phyloP scores from a whole-genome alignment of 345 rosid genomes.

The Eutrema heterophyllum region DNA sequence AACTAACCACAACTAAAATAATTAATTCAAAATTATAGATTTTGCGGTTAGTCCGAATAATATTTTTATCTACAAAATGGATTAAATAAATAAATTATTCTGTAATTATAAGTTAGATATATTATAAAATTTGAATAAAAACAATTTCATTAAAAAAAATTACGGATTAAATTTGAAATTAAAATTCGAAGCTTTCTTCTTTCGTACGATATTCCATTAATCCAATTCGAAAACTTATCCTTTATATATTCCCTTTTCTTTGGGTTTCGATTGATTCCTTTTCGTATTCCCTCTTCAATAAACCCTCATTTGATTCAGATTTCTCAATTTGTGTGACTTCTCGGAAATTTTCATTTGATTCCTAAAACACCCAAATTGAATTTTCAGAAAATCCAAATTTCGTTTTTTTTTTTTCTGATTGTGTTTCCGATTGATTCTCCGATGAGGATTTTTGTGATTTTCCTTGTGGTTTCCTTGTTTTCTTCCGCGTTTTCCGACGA shows the following conservation, averaged over 20 bases:
- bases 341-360: background rate
- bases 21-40: too few species aligned
- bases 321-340: background rate
- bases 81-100: too few species aligned
- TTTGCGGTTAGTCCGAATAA: too few species aligned
- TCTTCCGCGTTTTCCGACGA: slow-evolving; percentile 40
- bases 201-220: background rate
- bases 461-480: slow-evolving; percentile 36
- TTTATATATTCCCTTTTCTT: background rate
- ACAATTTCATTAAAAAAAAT: too few species aligned
- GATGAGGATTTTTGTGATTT: slow-evolving; percentile 38
- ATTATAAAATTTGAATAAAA: too few species aligned
- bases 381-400: background rate
- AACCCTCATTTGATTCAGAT: background rate
- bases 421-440: background rate
- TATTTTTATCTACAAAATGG: too few species aligned
- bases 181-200: slow-evolving; percentile 6
- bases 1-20: too few species aligned
- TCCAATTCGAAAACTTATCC: background rate
- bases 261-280: slow-evolving; percentile 1
- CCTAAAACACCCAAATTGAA: background rate
- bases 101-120: too few species aligned
- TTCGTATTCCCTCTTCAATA: background rate
- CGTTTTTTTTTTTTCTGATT: background rate
- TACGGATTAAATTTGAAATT: too few species aligned